Conservation (phyloP, 75 land plant genomes). For the Cryptomeria japonica region DNA sequence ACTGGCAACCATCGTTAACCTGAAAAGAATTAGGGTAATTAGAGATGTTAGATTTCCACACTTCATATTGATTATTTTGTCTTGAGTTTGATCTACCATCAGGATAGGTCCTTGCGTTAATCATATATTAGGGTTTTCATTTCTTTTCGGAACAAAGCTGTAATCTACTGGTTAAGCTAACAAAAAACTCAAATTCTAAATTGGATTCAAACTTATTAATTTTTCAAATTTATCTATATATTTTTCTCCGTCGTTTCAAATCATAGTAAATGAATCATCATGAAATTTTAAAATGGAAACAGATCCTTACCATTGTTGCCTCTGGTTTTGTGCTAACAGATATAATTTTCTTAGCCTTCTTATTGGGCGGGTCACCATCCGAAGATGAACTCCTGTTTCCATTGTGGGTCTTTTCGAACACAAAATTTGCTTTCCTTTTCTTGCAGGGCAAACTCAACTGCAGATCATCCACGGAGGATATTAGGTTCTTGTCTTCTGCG, state of each 20-base stretch:
- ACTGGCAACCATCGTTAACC: slow-evolving; percentile 41
- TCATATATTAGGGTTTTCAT: background rate
- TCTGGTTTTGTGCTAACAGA: background rate
- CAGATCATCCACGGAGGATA: background rate
- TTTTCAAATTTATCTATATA: too few relatives aligned
- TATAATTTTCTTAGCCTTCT: background rate
- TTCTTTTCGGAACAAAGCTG: too few relatives aligned
- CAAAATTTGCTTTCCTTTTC: background rate
- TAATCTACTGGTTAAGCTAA: background rate
- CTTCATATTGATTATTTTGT: too few relatives aligned
- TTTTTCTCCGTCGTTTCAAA: too few relatives aligned
- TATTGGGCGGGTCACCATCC: background rate
- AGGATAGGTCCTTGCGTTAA: background rate
- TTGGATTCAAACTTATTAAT: too few relatives aligned
- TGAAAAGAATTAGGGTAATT: background rate
- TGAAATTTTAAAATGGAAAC: background rate
- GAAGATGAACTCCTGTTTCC: background rate
- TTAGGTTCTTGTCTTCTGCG: background rate
- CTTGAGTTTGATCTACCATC: too few relatives aligned
- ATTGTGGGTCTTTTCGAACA: background rate
- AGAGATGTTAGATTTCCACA: too few relatives aligned
- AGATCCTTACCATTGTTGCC: background rate
- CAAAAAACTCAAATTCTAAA: background rate
- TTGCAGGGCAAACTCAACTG: background rate
- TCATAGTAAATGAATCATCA: too few relatives aligned